Percentiles rank a stretch among this genome's conserved stretches.
phyloP scores from a whole-genome alignment of 108 stramenopile species.

The Pseudonitzschia pungens region DNA sequence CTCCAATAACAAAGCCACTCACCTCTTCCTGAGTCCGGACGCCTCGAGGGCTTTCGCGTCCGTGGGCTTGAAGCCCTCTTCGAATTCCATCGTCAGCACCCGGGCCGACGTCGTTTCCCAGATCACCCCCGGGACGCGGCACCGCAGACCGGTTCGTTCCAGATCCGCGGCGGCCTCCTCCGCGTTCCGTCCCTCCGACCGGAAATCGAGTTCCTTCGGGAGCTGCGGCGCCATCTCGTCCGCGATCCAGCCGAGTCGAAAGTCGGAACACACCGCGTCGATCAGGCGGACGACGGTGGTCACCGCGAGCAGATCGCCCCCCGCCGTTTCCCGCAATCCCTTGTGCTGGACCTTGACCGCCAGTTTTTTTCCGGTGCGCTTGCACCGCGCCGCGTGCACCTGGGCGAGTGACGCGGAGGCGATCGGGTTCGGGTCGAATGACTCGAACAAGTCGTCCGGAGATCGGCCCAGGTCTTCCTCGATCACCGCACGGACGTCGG shows the following conservation, averaged over 20 bases:
- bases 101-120: constrained; percentile 67
- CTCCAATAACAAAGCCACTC: constrained; percentile 7
- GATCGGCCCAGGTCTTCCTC: constrained; percentile 73
- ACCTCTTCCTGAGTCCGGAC: constrained; percentile 50
- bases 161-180: constrained; percentile 61
- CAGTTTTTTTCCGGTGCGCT: constrained; percentile 65
- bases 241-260: constrained; percentile 93
- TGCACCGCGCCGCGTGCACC: constrained; percentile 78
- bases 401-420: constrained; percentile 94
- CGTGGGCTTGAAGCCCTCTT: constrained; percentile 88
- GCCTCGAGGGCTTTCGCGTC: constrained; percentile 66
- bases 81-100: constrained; percentile 93
- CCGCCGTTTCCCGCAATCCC: constrained; percentile 82
- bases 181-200: constrained; percentile 80
- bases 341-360: constrained; percentile 94
- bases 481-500: constrained; percentile 59
- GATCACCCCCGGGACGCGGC: constrained; percentile 75
- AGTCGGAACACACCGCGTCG: constrained; percentile 79
- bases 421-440: constrained; percentile 80
- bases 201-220: constrained; percentile 91
- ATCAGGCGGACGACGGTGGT: constrained; percentile 63
- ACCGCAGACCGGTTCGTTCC: constrained; percentile 50
- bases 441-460: constrained; percentile 78
- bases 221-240: constrained; percentile 92
- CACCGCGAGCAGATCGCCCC: constrained; percentile 85